These are phyloP conservation scores for Periconia sp. DNA, from an alignment of 2,329 filamentous ascomycete genomes.

Conservation along the genomic window DNA sequence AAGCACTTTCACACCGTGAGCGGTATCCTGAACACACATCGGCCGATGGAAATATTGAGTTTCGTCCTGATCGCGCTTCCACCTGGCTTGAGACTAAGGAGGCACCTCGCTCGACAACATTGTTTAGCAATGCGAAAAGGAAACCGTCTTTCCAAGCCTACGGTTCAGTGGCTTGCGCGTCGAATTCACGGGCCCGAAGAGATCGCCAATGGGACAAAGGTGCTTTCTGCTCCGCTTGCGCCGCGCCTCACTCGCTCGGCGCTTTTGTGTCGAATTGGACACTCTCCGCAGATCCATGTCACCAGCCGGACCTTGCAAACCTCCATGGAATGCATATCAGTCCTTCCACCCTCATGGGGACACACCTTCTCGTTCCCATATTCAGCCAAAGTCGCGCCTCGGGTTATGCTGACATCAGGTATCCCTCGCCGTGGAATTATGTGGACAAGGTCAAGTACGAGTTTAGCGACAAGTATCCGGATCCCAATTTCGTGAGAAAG, in stretches of 20 bases:
- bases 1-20: slow-evolving; percentile 27
- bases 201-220: slow-evolving; percentile 65
- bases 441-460: slow-evolving; percentile 58
- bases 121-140: slow-evolving; percentile 39
- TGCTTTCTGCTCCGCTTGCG: slow-evolving; percentile 66
- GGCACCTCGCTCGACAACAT: slow-evolving; percentile 26
- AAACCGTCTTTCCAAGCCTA: slow-evolving; percentile 46
- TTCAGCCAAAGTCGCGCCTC: slow-evolving; percentile 75
- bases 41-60: slow-evolving; percentile 30
- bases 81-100: slow-evolving; percentile 39
- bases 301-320: slow-evolving; percentile 73
- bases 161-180: slow-evolving; percentile 60
- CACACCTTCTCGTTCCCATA: slow-evolving; percentile 68
- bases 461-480: slow-evolving; percentile 54
- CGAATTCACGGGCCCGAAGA: slow-evolving; percentile 61
- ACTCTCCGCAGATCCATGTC: slow-evolving; percentile 67
- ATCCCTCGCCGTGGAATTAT: slow-evolving; percentile 67
- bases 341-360: slow-evolving; percentile 62
- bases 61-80: slow-evolving; percentile 41
- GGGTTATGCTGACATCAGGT: slow-evolving; percentile 75
- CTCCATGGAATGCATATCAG: slow-evolving; percentile 74
- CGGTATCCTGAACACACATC: slow-evolving; percentile 23
- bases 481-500: slow-evolving; percentile 62
- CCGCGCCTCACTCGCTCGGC: slow-evolving; percentile 64
- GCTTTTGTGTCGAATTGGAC: slow-evolving; percentile 70